Base-by-base conservation (phyloP, 2,329 filamentous ascomycete species). In the Mycosphaerelloides madeirae region DNA sequence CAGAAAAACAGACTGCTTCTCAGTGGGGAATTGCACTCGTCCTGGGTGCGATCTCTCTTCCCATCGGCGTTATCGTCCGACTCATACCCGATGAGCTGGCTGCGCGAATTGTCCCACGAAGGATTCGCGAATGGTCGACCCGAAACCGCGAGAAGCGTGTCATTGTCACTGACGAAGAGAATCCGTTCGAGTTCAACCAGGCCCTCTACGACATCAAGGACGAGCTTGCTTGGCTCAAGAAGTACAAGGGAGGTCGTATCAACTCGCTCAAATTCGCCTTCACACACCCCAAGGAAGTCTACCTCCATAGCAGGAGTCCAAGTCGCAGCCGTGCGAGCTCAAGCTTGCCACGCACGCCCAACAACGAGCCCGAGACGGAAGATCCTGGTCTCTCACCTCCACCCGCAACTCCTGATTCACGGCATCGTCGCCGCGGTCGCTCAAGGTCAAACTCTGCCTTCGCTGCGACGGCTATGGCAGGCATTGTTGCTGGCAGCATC, bases 1-100 rank as follows among this genome's bases (percentile, higher is more conserved):
- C 94, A 49, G 75, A 75, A 1, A 69, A 73, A 1, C 74, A 96
- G 54, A 82, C 81, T 14, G 78, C 78, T n/a, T 70, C 76, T 11
- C 84, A 95, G 64, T 97, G 91, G 93, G 90, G 75, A 6, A 85
- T 93, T 55, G 95, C 89, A 6, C 77, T 98, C 44, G 74, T 93
- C 19, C 78, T 95, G 29, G 89, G 90, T 25, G 73, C 85, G 53
- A 68, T 94, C n/a, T 95, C 91, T 14, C 80, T 97, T 22, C 87
- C 89, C 0, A 75, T 95, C 43, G 93, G 87, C 46, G 74, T 91
- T 18, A 70, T 87, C 25, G 29, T 40, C 18, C 38, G 38, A 14
- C 29, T 40, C 6, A 14, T 40, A 6, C 38, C 38, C 6, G 38
- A 40, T 29, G 38, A 40, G 18, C 18, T 40, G 6, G 38, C 38